These are phyloP conservation scores for Cucumis hystrix DNA, from an alignment of 306 rosid genomes.

Conservation along the genomic window DNA sequence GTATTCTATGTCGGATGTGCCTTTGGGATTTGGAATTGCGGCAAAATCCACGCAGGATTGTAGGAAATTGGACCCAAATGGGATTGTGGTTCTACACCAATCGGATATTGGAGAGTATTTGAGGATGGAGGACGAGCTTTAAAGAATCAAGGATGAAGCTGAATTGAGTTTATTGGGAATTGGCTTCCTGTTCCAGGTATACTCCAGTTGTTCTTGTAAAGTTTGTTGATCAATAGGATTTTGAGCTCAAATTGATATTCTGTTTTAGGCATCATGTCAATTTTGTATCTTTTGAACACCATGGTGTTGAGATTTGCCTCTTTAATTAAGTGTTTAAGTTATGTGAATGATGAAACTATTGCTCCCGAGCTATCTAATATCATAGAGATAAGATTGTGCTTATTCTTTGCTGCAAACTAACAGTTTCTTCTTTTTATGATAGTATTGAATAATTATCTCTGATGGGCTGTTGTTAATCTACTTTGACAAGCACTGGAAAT, in stretches of 20 bases:
- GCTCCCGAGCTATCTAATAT: background rate
- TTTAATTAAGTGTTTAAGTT: background rate
- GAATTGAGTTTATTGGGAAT: background rate
- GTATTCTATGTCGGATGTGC: constrained; percentile 81
- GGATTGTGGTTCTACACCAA: constrained; percentile 76
- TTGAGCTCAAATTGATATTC: background rate
- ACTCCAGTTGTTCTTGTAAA: background rate
- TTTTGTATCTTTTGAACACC: background rate
- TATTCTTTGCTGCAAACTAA: background rate
- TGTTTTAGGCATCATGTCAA: background rate
- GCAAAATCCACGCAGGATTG: constrained; percentile 91
- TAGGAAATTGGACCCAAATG: constrained; percentile 88
- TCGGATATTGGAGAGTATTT: constrained; percentile 83
- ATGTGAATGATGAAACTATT: background rate
- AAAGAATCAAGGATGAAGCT: constrained; percentile 17
- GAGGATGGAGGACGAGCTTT: constrained; percentile 93
- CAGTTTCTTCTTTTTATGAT: background rate
- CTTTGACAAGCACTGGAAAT: background rate
- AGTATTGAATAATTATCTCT: background rate
- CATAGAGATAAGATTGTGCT: background rate
- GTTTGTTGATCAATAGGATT: background rate
- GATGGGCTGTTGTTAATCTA: background rate
- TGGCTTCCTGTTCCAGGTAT: background rate
- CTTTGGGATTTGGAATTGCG: constrained; percentile 75
- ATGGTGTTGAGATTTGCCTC: background rate